Evolutionary conservation across 2,329 filamentous ascomycete genomes (phyloP).

Genomic region (Diaporthe capsici): DNA sequence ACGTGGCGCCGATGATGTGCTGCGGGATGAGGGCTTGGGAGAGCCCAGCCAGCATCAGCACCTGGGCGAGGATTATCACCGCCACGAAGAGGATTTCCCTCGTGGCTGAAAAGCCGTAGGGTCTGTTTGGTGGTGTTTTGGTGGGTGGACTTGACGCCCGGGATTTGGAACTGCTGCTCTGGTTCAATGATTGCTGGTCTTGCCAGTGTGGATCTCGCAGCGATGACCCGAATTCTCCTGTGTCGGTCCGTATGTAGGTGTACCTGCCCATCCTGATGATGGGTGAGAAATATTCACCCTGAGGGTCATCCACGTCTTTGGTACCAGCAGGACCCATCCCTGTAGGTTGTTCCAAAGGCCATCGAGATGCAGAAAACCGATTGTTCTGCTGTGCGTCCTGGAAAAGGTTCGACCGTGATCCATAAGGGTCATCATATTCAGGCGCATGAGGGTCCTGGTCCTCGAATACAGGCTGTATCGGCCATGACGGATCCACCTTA

Average conservation of each 20-base stretch:
- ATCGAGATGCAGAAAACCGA: background rate
- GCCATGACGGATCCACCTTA: background rate
- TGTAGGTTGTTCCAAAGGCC: background rate
- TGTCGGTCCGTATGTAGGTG: conserved; percentile 21
- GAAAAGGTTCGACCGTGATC: background rate
- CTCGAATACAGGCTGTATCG: background rate
- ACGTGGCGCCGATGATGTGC: conserved; percentile 61
- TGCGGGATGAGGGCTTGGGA: conserved; percentile 63
- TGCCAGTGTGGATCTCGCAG: background rate
- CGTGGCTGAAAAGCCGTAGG: conserved; percentile 45
- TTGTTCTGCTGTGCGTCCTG: background rate
- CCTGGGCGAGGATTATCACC: conserved; percentile 57
- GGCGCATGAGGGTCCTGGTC: background rate
- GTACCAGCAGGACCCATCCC: background rate
- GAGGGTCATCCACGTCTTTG: background rate
- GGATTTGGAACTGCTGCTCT: background rate
- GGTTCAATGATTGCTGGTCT: background rate
- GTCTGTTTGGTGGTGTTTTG: conserved; percentile 11
- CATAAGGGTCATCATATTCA: background rate
- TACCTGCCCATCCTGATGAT: conserved; percentile 23
- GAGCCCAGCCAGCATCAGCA: conserved; percentile 64
- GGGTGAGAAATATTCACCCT: background rate
- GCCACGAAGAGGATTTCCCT: conserved; percentile 55
- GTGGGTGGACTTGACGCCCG: background rate
- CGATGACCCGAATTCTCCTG: background rate